Evolutionary conservation across 371 early-diverging fungal species (phyloP), one percentile per base, ranked within the genome.

Genomic region (Mortierella sp.): DNA sequence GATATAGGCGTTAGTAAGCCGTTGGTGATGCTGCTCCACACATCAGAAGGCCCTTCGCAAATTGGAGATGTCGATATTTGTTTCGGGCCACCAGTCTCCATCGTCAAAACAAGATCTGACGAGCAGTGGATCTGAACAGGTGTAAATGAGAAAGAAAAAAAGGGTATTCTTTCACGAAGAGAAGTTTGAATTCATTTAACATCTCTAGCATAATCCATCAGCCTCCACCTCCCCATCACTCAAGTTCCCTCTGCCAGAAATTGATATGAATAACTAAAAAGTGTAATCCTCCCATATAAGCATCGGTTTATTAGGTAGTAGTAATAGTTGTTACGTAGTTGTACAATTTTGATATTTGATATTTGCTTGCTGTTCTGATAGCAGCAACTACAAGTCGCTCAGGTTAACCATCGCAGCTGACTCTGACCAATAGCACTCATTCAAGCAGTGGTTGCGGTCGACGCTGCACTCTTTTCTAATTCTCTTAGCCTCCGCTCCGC

Each of bases 401-500:
- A 5, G n/a, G 21, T 50, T n/a, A 21, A 50, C 16, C 50, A n/a
- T 45, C 45, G 7, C 16, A 3, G 8, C 7, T 8, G 4, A 50
- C 15, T 43, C 43, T 1, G 21, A 4, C n/a, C 4, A 58, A 7
- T 58, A 32, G 19, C 8, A 16, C 58, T 58, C 28, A 32, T 58
- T 53, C 55, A 24, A 24, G 24, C 55, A 16, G 21, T 55, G 21
- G 28, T 11, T 55, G 55, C 55, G 19, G 11, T 21, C 1, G 38
- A 36, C 33, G 61, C 32, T n/a, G 59, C 28, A 1, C 45, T 33
- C 19, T 33, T 69, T 13, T 82, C 82, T 19, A 82, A 58, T 6
- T 72, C 70, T 22, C 63, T 65, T n/a, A 82, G 52, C 36, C 82
- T 69, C 19, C 61, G 57, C 36, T 82, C 82, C 1, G 82, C 82